Evolutionary conservation across 306 rosid genomes (phyloP).

Genomic region (Quercus parvula): DNA sequence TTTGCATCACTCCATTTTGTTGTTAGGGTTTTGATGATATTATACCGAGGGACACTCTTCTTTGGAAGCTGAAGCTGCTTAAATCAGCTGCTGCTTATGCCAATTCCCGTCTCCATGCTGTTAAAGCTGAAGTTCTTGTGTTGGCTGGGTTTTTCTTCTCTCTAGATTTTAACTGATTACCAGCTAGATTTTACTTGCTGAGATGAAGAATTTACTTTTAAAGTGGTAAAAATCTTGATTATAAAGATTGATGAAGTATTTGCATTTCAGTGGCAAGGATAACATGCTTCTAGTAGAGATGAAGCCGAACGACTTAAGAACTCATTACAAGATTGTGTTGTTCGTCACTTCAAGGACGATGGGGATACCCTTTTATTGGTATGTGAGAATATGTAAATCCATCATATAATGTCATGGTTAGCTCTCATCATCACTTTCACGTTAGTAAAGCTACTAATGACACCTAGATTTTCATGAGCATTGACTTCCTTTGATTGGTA

Average conservation of each 20-base stretch:
- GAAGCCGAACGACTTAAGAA: conserved; percentile 64
- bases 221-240: conserved; percentile 9
- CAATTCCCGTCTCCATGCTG: conserved; percentile 92
- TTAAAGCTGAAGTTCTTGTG: conserved; percentile 89
- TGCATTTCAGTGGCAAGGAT: conserved; percentile 73
- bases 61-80: conserved; percentile 91
- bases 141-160: conserved; percentile 68
- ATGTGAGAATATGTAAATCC: conserved; percentile 22
- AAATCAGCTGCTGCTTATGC: conserved; percentile 86
- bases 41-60: conserved; percentile 72
- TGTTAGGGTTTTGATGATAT: conserved; percentile 62
- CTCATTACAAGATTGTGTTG: conserved; percentile 53
- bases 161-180: neutral
- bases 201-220: conserved; percentile 15
- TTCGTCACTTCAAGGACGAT: conserved; percentile 64
- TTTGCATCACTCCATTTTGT: conserved; percentile 18
- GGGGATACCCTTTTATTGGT: conserved; percentile 96
- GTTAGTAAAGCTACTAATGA: neutral
- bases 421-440: neutral
- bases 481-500: neutral
- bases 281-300: conserved; percentile 73
- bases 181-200: neutral
- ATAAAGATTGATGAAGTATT: conserved; percentile 22
- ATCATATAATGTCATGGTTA: neutral
- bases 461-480: neutral